Conservation (phyloP, 2,329 filamentous ascomycete species). For the Trichophaea hybrida region DNA sequence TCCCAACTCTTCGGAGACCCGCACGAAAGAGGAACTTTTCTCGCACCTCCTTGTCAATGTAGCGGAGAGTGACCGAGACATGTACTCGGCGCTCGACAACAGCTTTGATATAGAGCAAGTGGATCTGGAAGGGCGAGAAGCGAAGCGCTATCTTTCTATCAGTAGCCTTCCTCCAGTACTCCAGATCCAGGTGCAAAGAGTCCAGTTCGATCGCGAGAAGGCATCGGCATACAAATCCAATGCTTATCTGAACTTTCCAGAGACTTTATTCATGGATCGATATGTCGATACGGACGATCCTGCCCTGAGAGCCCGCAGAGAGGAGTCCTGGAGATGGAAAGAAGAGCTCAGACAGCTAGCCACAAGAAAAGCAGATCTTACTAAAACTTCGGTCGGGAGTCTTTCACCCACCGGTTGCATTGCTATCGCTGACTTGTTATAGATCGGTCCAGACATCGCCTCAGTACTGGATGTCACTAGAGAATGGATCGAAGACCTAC, state of each 20-base stretch:
- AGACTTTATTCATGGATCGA: slow-evolving; percentile 71
- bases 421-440: not conserved
- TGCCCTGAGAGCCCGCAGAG: slow-evolving; percentile 47
- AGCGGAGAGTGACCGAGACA: slow-evolving; percentile 44
- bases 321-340: slow-evolving; percentile 62
- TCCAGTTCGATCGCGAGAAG: slow-evolving; percentile 51
- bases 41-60: slow-evolving; percentile 50
- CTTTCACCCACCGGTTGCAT: not conserved
- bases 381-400: slow-evolving; percentile 13
- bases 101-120: slow-evolving; percentile 71
- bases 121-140: slow-evolving; percentile 46
- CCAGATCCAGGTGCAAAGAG: slow-evolving; percentile 77
- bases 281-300: slow-evolving; percentile 59
- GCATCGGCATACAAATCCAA: slow-evolving; percentile 55
- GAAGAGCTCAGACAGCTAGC: slow-evolving; percentile 45
- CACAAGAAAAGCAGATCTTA: slow-evolving; percentile 8
- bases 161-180: slow-evolving; percentile 67
- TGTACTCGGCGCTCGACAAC: slow-evolving; percentile 74
- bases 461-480: slow-evolving; percentile 28
- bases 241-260: slow-evolving; percentile 63
- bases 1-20: slow-evolving; percentile 30
- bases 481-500: slow-evolving; percentile 34
- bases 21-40: slow-evolving; percentile 49
- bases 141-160: slow-evolving; percentile 56
- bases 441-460: slow-evolving; percentile 18